A percentile compares a stretch with the other conserved stretches of the same genome.
Conservation (phyloP, 345 rosid genomes). For the Rhodamnia argentea region DNA sequence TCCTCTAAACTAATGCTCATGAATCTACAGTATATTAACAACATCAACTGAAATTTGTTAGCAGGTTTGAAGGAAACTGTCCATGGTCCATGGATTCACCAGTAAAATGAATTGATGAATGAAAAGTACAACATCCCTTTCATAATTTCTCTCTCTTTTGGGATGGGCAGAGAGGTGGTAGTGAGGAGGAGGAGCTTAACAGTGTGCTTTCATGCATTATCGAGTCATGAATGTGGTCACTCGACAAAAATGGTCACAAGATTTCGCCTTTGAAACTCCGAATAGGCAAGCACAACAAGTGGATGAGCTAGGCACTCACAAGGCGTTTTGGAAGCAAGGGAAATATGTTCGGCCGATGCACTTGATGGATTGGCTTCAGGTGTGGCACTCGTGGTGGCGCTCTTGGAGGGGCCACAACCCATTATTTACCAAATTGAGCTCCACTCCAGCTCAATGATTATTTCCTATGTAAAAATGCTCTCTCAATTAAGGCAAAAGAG, state of each 20-base stretch:
- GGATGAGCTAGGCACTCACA: background rate
- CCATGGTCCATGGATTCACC: background rate
- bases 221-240: background rate
- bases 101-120: background rate
- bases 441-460: background rate
- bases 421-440: background rate
- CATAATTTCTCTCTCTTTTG: background rate
- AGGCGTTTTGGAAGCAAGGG: conserved; percentile 12
- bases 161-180: background rate
- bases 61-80: background rate
- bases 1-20: background rate
- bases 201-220: background rate
- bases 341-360: background rate
- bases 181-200: background rate
- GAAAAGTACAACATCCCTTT: background rate
- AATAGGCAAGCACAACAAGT: background rate
- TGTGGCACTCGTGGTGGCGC: background rate
- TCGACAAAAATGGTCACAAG: background rate
- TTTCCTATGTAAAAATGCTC: background rate
- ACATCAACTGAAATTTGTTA: background rate
- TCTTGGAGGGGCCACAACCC: conserved; percentile 4
- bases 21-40: background rate
- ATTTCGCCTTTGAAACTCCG: background rate
- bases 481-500: background rate
- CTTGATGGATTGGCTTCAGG: background rate